Conservation (phyloP, 2,329 filamentous ascomycete species). For the Penicillium sp. region DNA sequence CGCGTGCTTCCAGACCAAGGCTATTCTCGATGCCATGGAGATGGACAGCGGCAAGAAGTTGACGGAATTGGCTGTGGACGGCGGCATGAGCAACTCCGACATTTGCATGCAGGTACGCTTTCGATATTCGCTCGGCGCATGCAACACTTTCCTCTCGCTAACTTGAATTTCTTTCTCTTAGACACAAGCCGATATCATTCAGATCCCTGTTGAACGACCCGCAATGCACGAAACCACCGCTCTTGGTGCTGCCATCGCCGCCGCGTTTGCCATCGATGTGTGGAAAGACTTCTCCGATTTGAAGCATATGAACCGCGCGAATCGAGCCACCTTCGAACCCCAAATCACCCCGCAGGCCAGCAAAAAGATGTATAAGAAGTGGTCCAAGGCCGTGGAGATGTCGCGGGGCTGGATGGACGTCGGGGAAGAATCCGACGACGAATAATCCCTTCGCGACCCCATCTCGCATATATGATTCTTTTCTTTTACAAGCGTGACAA, state of each 20-base stretch:
- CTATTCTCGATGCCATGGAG: constrained; percentile 91
- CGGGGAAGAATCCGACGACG: constrained; percentile 24
- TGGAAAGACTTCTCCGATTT: constrained; percentile 76
- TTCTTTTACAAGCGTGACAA: constrained; percentile 2
- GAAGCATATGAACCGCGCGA: constrained; percentile 67
- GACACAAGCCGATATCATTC: constrained; percentile 81
- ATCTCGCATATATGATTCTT: constrained; percentile 5
- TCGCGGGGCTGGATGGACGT: constrained; percentile 64
- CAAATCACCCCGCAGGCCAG: constrained; percentile 60
- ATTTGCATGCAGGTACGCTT: constrained; percentile 71
- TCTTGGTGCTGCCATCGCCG: constrained; percentile 82
- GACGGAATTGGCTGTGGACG: constrained; percentile 77
- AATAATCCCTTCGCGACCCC: constrained; percentile 11
- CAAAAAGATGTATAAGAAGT: constrained; percentile 63
- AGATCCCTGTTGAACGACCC: constrained; percentile 78
- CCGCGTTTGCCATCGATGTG: constrained; percentile 74
- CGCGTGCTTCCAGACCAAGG: constrained; percentile 88
- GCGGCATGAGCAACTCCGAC: constrained; percentile 83
- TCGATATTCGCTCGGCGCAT: constrained; percentile 3
- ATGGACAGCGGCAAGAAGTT: constrained; percentile 76
- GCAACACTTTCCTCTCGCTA: not conserved
- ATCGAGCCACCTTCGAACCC: constrained; percentile 68
- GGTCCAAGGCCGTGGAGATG: constrained; percentile 78
- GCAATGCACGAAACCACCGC: constrained; percentile 89
- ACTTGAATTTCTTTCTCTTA: not conserved